These are phyloP conservation scores for Fragosphaeria purpurea DNA, from an alignment of 2,329 filamentous ascomycete species.

Conservation along the genomic window DNA sequence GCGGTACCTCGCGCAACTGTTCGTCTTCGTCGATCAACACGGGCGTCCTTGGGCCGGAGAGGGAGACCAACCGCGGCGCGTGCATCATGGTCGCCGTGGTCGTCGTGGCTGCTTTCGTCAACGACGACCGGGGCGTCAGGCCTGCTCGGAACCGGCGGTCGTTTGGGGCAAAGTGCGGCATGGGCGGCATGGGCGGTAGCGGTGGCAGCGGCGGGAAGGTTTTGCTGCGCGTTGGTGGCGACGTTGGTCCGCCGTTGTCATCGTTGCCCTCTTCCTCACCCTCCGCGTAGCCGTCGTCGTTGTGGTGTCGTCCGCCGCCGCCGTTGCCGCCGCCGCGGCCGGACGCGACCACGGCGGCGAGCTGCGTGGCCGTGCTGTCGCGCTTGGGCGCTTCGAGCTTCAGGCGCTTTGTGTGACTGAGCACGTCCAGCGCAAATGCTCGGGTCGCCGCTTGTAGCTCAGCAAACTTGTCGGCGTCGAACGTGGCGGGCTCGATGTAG, in stretches of 20 bases:
- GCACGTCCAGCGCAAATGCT: constrained; percentile 27
- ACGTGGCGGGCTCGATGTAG: constrained; percentile 27
- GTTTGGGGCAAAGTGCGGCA: neutral
- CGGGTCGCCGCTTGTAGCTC: constrained; percentile 30
- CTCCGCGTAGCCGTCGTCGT: too few relatives aligned
- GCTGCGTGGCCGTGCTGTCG: constrained; percentile 1
- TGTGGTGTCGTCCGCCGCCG: neutral
- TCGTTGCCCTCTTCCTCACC: too few relatives aligned
- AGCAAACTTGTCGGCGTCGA: constrained; percentile 25
- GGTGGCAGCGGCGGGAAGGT: constrained; percentile 21
- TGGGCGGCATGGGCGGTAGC: constrained; percentile 12
- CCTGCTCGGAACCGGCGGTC: constrained; percentile 6
- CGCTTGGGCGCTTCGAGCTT: constrained; percentile 17
- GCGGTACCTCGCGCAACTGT: neutral
- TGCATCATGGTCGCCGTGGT: neutral
- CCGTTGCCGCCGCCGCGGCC: constrained; percentile 3
- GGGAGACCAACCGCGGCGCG: neutral
- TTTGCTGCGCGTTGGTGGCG: neutral
- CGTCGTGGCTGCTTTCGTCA: constrained; percentile 5
- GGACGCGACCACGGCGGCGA: neutral
- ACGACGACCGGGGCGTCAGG: neutral
- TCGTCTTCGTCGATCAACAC: constrained; percentile 3
- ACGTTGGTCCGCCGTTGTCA: too few relatives aligned
- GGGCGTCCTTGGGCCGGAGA: neutral
- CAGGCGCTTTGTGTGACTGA: constrained; percentile 26